A percentile compares a stretch with the other conserved stretches of the same genome.
Evolutionary conservation across 148 eudicot species (phyloP).

Genomic region (Spergularia marina): DNA sequence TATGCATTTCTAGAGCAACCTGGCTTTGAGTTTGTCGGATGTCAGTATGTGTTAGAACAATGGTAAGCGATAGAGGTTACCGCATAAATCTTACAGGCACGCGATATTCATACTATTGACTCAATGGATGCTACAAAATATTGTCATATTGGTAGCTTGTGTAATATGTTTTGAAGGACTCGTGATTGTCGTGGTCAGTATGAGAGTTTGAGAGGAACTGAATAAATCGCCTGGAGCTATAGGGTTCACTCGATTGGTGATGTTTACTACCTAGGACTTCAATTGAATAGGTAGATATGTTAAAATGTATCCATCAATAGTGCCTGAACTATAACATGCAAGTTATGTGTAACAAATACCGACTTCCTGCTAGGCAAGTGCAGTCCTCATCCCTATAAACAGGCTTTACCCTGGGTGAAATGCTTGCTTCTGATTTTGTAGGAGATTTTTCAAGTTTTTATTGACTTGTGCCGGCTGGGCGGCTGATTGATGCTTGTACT

Average conservation of each 20-base stretch:
- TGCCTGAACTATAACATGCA: not conserved
- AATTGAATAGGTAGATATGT: too few species aligned
- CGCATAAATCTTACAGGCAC: not conserved
- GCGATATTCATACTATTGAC: not conserved
- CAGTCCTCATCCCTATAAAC: not conserved
- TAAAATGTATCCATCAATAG: not conserved
- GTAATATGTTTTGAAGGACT: not conserved
- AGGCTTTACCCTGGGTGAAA: not conserved
- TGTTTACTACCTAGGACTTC: too few species aligned
- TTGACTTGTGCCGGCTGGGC: not conserved
- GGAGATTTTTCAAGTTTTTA: not conserved
- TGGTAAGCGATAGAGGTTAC: not conserved
- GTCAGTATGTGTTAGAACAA: not conserved
- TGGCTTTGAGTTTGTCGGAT: not conserved
- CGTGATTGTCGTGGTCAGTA: not conserved
- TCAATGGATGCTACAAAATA: not conserved
- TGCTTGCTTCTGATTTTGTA: conserved; percentile 1
- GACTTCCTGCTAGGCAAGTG: not conserved
- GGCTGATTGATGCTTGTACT: not conserved
- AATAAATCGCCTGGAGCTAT: not conserved
- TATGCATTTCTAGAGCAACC: too few species aligned
- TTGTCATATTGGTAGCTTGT: too few species aligned
- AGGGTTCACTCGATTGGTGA: not conserved
- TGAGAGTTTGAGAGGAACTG: not conserved
- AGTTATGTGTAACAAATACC: not conserved